phyloP scores from a whole-genome alignment of 2,329 filamentous ascomycete species.

The Aureobasidium sp. region DNA sequence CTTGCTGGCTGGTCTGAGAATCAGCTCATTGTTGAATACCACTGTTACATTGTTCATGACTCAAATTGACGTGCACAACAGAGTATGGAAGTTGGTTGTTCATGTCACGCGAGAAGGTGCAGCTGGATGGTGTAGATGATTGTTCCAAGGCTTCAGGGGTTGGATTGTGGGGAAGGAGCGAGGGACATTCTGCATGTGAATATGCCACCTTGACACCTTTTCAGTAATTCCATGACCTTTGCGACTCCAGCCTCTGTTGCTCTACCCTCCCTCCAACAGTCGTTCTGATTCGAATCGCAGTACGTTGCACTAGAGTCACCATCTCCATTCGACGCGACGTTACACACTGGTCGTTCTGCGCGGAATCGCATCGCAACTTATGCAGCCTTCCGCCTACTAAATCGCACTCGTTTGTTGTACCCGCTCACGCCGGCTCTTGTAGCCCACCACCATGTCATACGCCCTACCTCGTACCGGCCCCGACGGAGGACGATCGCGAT shows the following conservation, averaged over 20 bases:
- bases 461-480: slow-evolving; percentile 7
- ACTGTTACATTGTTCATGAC: neutral
- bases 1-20: neutral
- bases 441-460: slow-evolving; percentile 14
- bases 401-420: neutral
- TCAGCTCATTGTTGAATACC: neutral
- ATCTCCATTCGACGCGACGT: neutral
- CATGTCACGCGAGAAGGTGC: slow-evolving; percentile 4
- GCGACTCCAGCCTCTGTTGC: neutral
- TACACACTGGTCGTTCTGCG: slow-evolving; percentile 11
- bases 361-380: slow-evolving; percentile 15
- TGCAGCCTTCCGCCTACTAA: slow-evolving; percentile 9
- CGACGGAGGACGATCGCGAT: slow-evolving; percentile 17
- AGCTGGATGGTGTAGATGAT: neutral
- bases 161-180: slow-evolving; percentile 9
- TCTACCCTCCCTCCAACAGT: neutral
- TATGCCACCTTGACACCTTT: neutral
- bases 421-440: neutral
- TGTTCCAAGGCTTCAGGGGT: neutral
- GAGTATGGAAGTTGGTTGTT: too few relatives aligned
- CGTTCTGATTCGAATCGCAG: neutral
- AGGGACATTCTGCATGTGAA: neutral
- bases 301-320: neutral
- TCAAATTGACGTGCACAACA: neutral
- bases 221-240: neutral